A percentile compares a stretch with the other conserved stretches of the same genome.
Conservation (phyloP, 257 asterid genomes). For the Gentiana straminea region DNA sequence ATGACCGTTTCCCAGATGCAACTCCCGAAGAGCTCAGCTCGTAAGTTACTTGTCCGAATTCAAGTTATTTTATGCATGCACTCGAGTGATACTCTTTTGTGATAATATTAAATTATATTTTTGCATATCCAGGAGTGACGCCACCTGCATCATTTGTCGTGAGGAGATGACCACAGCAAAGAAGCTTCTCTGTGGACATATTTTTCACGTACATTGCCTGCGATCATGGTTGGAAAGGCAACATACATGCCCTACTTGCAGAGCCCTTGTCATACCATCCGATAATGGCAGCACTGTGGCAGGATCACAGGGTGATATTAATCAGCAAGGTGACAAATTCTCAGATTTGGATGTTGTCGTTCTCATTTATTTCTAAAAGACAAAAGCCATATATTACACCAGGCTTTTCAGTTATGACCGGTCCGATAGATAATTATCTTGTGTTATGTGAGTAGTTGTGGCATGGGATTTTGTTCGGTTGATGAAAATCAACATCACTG, state of each 20-base stretch:
- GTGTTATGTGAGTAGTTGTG: too few relatives aligned
- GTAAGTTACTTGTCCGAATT: conserved; percentile 36
- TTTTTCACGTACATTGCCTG: conserved; percentile 91
- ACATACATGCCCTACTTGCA: conserved; percentile 92
- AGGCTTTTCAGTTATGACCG: too few relatives aligned
- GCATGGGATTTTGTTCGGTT: not conserved
- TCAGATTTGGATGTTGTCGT: not conserved
- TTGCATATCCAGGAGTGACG: conserved; percentile 53
- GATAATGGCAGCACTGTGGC: conserved; percentile 45
- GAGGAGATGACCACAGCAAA: conserved; percentile 98
- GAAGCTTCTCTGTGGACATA: conserved; percentile 87
- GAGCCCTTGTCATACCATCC: conserved; percentile 90
- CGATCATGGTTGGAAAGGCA: conserved; percentile 96
- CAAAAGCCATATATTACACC: too few relatives aligned
- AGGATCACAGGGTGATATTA: conserved; percentile 38
- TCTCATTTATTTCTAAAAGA: not conserved
- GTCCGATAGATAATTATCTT: too few relatives aligned
- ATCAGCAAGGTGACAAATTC: conserved; percentile 53
- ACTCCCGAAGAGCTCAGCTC: conserved; percentile 76
- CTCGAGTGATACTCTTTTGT: conserved; percentile 10
- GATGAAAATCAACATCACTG: not conserved
- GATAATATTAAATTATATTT: conserved; percentile 6
- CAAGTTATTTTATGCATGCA: conserved; percentile 5
- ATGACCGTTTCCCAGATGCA: conserved; percentile 90
- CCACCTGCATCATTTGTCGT: conserved; percentile 91